Conservation (phyloP, 176 grass and related monocot genomes). For the Neostapfia colusana region DNA sequence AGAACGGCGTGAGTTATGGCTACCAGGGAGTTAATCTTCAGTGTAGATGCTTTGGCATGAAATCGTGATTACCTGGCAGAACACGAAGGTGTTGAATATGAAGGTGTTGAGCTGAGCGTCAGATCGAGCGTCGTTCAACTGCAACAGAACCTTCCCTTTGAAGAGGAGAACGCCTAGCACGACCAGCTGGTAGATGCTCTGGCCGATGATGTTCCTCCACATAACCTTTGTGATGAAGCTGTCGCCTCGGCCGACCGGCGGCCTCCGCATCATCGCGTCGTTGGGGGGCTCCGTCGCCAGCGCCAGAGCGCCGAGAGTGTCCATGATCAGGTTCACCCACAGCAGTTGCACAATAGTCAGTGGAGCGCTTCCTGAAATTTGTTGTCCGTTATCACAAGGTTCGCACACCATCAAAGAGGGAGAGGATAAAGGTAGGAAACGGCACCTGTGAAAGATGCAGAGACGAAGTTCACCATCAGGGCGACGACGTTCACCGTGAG, state of each 20-base stretch:
- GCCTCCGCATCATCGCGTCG: conserved; percentile 66
- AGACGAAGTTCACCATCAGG: conserved; percentile 85
- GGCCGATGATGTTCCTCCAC: conserved; percentile 91
- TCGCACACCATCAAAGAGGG: too few species aligned
- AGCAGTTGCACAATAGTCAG: conserved; percentile 85
- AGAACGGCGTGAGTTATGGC: not conserved
- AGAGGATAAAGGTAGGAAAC: too few species aligned
- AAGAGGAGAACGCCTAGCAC: conserved; percentile 73
- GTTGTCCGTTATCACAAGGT: not conserved
- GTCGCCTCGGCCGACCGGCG: conserved; percentile 60
- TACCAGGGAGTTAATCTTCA: not conserved
- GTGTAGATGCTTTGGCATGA: not conserved
- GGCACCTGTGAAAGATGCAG: conserved; percentile 78
- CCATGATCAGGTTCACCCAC: conserved; percentile 99
- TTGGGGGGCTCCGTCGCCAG: conserved; percentile 85
- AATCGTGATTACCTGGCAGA: conserved; percentile 62
- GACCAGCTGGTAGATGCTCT: conserved; percentile 79
- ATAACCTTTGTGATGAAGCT: conserved; percentile 87
- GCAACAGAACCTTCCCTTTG: conserved; percentile 54
- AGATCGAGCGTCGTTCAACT: conserved; percentile 30
- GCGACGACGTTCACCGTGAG: conserved; percentile 90
- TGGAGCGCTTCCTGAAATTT: conserved; percentile 65
- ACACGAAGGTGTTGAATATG: conserved; percentile 90
- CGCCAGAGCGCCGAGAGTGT: conserved; percentile 84
- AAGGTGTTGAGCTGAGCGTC: conserved; percentile 67